Percentiles rank a stretch among this genome's conserved stretches.
phyloP scores from a whole-genome alignment of 371 early-diverging fungal species.

The Massospora cicadina region DNA sequence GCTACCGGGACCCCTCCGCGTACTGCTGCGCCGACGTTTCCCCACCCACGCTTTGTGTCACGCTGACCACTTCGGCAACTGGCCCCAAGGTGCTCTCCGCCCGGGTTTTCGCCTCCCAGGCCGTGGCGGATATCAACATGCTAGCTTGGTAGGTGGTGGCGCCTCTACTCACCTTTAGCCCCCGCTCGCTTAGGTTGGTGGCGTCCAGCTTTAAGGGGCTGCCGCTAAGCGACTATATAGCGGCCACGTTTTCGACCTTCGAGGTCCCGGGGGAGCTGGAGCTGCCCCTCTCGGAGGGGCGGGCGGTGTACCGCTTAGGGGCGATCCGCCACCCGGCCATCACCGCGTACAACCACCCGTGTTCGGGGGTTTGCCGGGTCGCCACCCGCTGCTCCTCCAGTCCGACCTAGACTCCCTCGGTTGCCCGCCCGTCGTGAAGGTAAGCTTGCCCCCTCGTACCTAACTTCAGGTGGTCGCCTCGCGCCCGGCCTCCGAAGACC shows the following conservation, averaged over 20 bases:
- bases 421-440: neutral
- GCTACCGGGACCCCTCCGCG: neutral
- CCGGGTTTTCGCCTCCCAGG: neutral
- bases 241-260: neutral
- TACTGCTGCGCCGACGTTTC: neutral
- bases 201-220: neutral
- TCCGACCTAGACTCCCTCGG: neutral
- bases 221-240: neutral
- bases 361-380: neutral
- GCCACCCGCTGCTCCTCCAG: neutral
- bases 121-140: neutral
- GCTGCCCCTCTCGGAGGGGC: neutral
- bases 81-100: neutral
- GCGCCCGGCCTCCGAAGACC: neutral
- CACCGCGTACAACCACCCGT: neutral
- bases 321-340: neutral
- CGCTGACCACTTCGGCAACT: neutral
- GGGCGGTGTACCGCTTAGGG: neutral
- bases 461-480: neutral
- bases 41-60: neutral
- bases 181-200: neutral
- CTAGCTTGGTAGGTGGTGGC: neutral
- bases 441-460: neutral
- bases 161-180: neutral
- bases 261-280: neutral